Evolutionary conservation across 1,139 yeast genomes (phyloP).

Genomic region (Pichia sp.): DNA sequence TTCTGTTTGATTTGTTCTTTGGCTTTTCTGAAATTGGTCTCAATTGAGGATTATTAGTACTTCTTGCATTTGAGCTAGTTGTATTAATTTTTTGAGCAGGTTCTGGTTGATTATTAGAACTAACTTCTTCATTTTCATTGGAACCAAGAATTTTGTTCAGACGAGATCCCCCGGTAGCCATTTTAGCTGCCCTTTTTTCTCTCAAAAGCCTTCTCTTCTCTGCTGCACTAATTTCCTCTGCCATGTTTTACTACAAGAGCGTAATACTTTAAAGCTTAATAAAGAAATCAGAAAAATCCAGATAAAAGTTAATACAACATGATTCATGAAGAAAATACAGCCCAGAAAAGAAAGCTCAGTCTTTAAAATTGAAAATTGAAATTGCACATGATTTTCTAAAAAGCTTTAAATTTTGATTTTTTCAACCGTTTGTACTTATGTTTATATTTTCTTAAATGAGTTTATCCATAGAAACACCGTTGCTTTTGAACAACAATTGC

Average conservation of each 20-base stretch:
- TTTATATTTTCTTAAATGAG: too few species aligned
- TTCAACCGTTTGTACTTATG: too few species aligned
- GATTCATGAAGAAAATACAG: too few species aligned
- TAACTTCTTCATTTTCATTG: conserved; percentile 18
- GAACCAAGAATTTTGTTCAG: conserved; percentile 46
- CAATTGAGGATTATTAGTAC: neutral
- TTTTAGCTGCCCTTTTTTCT: conserved; percentile 66
- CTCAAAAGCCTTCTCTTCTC: conserved; percentile 58
- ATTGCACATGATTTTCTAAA: too few species aligned
- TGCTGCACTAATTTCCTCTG: conserved; percentile 27
- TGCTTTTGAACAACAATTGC: too few species aligned
- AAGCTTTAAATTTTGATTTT: too few species aligned
- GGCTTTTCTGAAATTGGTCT: neutral
- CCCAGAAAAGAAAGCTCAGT: too few species aligned
- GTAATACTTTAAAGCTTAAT: neutral
- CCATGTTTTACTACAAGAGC: neutral
- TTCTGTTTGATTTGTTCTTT: conserved; percentile 18
- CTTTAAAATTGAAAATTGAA: too few species aligned
- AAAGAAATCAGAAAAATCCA: too few species aligned
- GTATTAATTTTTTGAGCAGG: neutral
- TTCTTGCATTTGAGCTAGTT: neutral
- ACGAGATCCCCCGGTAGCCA: conserved; percentile 58
- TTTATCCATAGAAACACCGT: too few species aligned
- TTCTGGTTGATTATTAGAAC: neutral
- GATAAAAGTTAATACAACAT: too few species aligned